phyloP scores from a whole-genome alignment of 805 yeast species.

The Wickerhamiella azymoides region DNA sequence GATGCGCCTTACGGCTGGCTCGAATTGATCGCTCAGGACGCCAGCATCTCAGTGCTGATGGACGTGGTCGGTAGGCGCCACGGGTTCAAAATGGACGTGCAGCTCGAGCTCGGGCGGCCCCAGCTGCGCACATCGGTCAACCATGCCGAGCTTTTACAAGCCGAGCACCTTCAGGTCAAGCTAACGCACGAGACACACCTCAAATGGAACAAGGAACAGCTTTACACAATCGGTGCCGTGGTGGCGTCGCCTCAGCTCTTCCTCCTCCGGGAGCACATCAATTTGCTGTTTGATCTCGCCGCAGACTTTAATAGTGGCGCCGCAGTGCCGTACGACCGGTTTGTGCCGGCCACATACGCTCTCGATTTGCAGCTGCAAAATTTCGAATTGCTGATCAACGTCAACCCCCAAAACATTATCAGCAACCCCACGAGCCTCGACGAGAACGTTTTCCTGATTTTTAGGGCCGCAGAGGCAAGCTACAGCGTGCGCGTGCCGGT shows the following conservation, averaged over 20 bases:
- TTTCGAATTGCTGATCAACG: conserved; percentile 55
- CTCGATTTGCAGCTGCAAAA: conserved; percentile 45
- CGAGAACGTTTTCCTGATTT: conserved; percentile 62
- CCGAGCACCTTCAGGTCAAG: conserved; percentile 40
- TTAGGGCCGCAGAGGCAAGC: conserved; percentile 47
- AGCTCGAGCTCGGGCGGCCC: conserved; percentile 35
- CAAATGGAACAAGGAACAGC: conserved; percentile 66
- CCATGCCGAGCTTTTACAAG: conserved; percentile 62
- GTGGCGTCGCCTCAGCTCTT: conserved; percentile 46
- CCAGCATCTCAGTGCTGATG: conserved; percentile 35
- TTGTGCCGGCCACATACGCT: conserved; percentile 54
- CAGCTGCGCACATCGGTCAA: conserved; percentile 75
- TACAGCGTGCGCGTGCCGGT: conserved; percentile 45
- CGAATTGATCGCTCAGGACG: conserved; percentile 48
- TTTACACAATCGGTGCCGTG: conserved; percentile 47
- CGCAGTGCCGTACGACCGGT: conserved; percentile 51
- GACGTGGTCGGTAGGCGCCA: conserved; percentile 36
- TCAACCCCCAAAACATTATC: conserved; percentile 78
- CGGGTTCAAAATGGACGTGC: conserved; percentile 43
- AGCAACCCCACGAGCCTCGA: conserved; percentile 76
- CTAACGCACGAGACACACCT: conserved; percentile 58
- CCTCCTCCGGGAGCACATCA: conserved; percentile 68
- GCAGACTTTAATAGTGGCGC: conserved; percentile 66
- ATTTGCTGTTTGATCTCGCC: conserved; percentile 54
- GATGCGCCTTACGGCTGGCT: conserved; percentile 71